phyloP scores from a whole-genome alignment of 2,329 filamentous ascomycete species.

The Rasamsonia emersonii region DNA sequence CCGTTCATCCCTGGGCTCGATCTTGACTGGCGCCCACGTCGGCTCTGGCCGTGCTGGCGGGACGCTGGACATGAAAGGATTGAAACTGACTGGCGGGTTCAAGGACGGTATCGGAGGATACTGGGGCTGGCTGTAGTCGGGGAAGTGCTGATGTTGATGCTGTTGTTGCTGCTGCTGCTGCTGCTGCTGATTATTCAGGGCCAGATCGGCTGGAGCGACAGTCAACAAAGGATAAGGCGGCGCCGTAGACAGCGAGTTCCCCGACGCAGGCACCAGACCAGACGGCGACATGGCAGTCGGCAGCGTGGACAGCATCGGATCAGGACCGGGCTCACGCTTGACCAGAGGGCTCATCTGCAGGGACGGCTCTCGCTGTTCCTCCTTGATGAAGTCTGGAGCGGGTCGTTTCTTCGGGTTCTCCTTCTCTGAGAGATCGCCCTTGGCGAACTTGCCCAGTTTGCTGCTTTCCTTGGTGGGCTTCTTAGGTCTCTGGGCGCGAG shows the following conservation, averaged over 20 bases:
- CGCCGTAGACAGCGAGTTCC: conserved; percentile 6
- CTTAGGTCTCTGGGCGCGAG: conserved; percentile 16
- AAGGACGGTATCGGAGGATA: conserved; percentile 3
- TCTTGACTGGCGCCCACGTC: conserved; percentile 18
- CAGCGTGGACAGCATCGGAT: conserved; percentile 2
- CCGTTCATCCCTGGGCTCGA: conserved; percentile 12
- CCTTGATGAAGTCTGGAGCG: conserved; percentile 6
- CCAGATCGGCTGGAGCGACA: conserved; percentile 13
- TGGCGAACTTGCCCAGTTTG: conserved; percentile 13
- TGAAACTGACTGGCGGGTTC: conserved; percentile 1
- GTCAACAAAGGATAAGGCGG: conserved; percentile 8
- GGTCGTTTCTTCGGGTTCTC: conserved; percentile 8
- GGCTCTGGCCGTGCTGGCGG: conserved; percentile 8
- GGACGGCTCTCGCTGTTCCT: conserved; percentile 1
- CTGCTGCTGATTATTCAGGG: conserved; percentile 2
- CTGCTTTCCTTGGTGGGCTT: conserved; percentile 16
- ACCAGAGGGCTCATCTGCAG: neutral
- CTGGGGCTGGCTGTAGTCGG: conserved; percentile 3
- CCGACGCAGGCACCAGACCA: conserved; percentile 2
- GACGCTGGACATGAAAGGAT: conserved; percentile 3
- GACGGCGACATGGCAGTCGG: conserved; percentile 10
- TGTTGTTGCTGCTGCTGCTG: conserved; percentile 3
- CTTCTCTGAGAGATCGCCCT: conserved; percentile 10
- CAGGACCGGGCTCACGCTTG: conserved; percentile 5
- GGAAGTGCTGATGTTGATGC: conserved; percentile 2